Percentiles rank a stretch among this genome's conserved stretches.
phyloP scores from a whole-genome alignment of 352 stramenopile genomes.

The Nothophytophthora sp. region DNA sequence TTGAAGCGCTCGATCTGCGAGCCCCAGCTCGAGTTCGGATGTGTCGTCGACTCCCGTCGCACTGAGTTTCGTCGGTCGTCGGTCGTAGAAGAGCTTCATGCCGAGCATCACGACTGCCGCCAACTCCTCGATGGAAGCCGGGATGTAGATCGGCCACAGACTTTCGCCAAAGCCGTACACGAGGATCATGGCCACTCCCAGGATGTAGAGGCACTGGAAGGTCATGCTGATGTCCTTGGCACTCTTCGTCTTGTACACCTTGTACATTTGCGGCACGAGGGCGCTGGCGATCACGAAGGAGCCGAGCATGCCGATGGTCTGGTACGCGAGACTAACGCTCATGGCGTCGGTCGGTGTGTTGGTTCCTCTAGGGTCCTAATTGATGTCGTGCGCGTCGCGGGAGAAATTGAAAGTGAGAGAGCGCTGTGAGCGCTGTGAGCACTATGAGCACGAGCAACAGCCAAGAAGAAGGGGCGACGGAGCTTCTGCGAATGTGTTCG shows the following conservation, averaged over 20 bases:
- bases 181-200: slow-evolving; percentile 19
- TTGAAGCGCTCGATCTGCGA: no score
- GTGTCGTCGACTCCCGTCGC: not conserved
- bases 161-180: slow-evolving; percentile 32
- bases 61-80: not conserved
- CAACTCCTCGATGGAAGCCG: slow-evolving; percentile 24
- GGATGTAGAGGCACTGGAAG: slow-evolving; percentile 28
- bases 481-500: no score
- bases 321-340: not conserved
- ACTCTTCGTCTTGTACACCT: slow-evolving; percentile 41
- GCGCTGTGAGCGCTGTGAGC: no score
- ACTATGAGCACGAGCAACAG: no score
- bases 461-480: no score
- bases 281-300: slow-evolving; percentile 31
- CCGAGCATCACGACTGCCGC: slow-evolving; percentile 15
- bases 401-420: no score
- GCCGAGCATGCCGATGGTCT: slow-evolving; percentile 28
- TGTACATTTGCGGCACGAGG: slow-evolving; percentile 33
- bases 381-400: no score
- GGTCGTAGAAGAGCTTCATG: slow-evolving; percentile 35
- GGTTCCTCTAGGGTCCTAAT: no score
- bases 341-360: no score
- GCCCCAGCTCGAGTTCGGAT: slow-evolving; percentile 1
- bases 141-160: slow-evolving; percentile 43
- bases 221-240: slow-evolving; percentile 33